Evolutionary conservation across 208 protist species (phyloP), one percentile per base, ranked within the genome.

Genomic region (Lotmaria passim): DNA sequence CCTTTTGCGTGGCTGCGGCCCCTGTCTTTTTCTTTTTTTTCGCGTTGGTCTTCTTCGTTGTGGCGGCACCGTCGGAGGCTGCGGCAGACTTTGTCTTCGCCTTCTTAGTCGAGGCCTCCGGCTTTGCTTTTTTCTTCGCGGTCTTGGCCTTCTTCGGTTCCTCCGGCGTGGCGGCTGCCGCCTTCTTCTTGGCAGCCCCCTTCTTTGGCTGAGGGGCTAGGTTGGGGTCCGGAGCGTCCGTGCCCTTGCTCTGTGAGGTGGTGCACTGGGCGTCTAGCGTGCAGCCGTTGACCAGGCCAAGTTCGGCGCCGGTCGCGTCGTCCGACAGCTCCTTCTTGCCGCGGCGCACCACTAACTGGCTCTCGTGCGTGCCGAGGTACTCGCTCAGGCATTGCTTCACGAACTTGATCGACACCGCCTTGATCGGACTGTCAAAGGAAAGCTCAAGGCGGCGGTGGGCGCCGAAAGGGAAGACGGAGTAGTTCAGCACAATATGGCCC

Each of bases 401-500:
- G n/a, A 36, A 53, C 59, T 64, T 67, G 38, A 58, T 60, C 36
- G 39, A 62, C 34, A 69, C 26, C 14, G 3, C 44, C 1, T 7
- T 23, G 15, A 58, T 39, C n/a, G 46, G 31, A 60, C 78, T 57
- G 28, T 73, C 73, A 41, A 82, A 62, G 78, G 77, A 69, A 47
- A 78, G 78, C 65, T 82, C 72, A 14, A 64, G 44, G 59, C 53
- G 59, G 44, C 59, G 59, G 59, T 51, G 69, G 46, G 38, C 60
- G 55, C 47, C 58, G 21, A 28, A 44, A 19, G 31, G 28, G 23
- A 41, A 41, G 24, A 56, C 62, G 34, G 30, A 46, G 58, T 72
- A 81, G 69, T 75, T 65, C 23, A 81, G 66, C n/a, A 63, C 38
- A 5, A 81, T 58, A 26, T 72, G 44, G 0, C 69, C 69, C 7